Percentiles rank a stretch among this genome's conserved stretches.
These are phyloP conservation scores for Sanghuangporus baumii DNA, from an alignment of 1,284 basidiomycete species.

Conservation along the genomic window DNA sequence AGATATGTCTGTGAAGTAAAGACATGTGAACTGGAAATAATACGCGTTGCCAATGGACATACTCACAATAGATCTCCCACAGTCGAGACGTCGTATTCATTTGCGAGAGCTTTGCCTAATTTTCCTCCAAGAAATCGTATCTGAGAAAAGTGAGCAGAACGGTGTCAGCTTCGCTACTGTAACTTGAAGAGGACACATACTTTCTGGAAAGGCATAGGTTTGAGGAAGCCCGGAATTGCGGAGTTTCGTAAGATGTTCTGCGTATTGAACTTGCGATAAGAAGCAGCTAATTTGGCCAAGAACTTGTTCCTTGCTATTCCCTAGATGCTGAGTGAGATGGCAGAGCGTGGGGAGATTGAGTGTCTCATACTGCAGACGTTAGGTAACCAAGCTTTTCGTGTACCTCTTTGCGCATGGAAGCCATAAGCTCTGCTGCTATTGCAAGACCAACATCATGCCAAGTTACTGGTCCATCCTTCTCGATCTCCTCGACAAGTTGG, in stretches of 20 bases:
- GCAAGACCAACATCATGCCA: slow-evolving; percentile 95
- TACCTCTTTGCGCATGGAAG: slow-evolving; percentile 67
- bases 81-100: slow-evolving; percentile 83
- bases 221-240: slow-evolving; percentile 81
- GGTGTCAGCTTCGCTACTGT: not conserved
- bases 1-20: slow-evolving; percentile 34
- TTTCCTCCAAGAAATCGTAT: slow-evolving; percentile 96
- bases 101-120: slow-evolving; percentile 82
- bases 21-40: not conserved
- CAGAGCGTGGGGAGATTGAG: not conserved
- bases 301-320: slow-evolving; percentile 95
- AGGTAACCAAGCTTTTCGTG: slow-evolving; percentile 81
- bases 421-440: slow-evolving; percentile 87
- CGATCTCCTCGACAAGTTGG: slow-evolving; percentile 23
- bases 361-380: slow-evolving; percentile 75
- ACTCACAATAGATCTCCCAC: slow-evolving; percentile 83
- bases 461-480: slow-evolving; percentile 37
- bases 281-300: slow-evolving; percentile 87
- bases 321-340: slow-evolving; percentile 29
- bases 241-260: slow-evolving; percentile 82
- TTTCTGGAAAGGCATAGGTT: slow-evolving; percentile 83
- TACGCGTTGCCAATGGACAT: not conserved
- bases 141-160: slow-evolving; percentile 35
- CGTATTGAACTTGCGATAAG: slow-evolving; percentile 84
- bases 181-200: slow-evolving; percentile 32